phyloP scores from a whole-genome alignment of 805 yeast genomes.

The Hemisphaericaspora nanyangensis region DNA sequence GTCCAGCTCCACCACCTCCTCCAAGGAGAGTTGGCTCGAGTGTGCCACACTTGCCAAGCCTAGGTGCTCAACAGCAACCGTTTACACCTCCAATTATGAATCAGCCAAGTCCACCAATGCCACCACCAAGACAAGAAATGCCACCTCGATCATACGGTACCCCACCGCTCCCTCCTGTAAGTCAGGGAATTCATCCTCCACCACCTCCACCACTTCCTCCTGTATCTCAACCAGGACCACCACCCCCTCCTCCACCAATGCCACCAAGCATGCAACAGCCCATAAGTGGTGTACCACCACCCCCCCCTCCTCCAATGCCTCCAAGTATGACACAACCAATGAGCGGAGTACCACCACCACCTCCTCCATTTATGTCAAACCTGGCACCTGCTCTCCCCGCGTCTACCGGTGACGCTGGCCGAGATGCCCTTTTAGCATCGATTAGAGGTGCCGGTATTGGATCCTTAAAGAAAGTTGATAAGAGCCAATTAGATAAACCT shows the following conservation, averaged over 20 bases:
- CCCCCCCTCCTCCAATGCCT: slow-evolving; percentile 20
- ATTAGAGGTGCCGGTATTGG: slow-evolving; percentile 79
- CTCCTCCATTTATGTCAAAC: slow-evolving; percentile 2
- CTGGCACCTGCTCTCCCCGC: slow-evolving; percentile 9
- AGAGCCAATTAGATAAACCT: slow-evolving; percentile 77
- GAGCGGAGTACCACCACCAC: slow-evolving; percentile 8
- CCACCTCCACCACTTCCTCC: slow-evolving; percentile 10
- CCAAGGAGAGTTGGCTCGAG: slow-evolving; percentile 7
- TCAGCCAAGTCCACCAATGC: slow-evolving; percentile 12
- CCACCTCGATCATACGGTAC: slow-evolving; percentile 9
- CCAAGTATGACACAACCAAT: slow-evolving; percentile 5
- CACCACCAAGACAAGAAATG: slow-evolving; percentile 19
- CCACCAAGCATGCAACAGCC: slow-evolving; percentile 21
- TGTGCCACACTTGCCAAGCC: slow-evolving; percentile 15
- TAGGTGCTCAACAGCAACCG: slow-evolving; percentile 11
- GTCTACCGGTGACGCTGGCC: slow-evolving; percentile 43
- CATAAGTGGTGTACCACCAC: slow-evolving; percentile 23
- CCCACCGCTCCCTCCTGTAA: slow-evolving; percentile 9
- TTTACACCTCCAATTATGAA: slow-evolving; percentile 15
- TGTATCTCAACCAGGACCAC: slow-evolving; percentile 17
- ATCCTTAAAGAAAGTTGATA: slow-evolving; percentile 71
- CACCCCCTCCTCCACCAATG: slow-evolving; percentile 18
- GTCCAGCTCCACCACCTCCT: slow-evolving; percentile 23
- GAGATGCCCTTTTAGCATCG: slow-evolving; percentile 84
- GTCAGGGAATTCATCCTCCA: slow-evolving; percentile 18